phyloP scores from a whole-genome alignment of 139 green algal species.

The Coelastrella sp. region DNA sequence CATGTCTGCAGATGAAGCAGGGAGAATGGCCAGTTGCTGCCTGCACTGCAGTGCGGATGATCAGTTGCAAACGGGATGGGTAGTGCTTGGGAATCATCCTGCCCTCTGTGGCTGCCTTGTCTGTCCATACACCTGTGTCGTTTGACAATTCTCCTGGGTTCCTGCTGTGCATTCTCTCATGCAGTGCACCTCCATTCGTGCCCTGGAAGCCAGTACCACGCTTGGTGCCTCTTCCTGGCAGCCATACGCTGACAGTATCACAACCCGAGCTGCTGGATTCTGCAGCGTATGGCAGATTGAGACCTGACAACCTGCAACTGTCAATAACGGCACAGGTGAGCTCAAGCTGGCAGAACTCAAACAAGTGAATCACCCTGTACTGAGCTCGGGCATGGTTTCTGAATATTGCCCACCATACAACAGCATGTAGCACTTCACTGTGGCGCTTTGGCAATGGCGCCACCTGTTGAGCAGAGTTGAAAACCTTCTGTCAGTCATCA shows the following conservation, averaged over 20 bases:
- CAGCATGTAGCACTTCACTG: neutral
- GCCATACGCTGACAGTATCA: conserved; percentile 74
- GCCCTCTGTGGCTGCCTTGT: too few relatives aligned
- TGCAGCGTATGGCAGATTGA: conserved; percentile 71
- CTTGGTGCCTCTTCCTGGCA: conserved; percentile 74
- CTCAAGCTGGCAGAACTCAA: neutral
- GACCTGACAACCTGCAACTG: conserved; percentile 80
- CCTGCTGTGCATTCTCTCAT: neutral
- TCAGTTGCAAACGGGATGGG: too few relatives aligned
- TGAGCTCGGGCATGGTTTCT: neutral
- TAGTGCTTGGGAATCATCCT: too few relatives aligned
- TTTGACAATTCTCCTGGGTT: too few relatives aligned
- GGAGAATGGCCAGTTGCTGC: neutral
- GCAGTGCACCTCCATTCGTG: conserved; percentile 71
- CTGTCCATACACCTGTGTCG: too few relatives aligned
- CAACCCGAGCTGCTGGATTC: conserved; percentile 58
- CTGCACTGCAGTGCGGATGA: too few relatives aligned
- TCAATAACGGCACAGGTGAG: conserved; percentile 53
- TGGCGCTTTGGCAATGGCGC: neutral
- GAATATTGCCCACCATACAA: neutral
- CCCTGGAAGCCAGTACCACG: conserved; percentile 78
- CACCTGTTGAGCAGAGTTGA: neutral
- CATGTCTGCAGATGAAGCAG: neutral
- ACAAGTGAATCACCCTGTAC: too few relatives aligned
- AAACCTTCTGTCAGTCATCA: neutral